Evolutionary conservation across 148 eudicot species (phyloP).

Genomic region (Amaranthus palmeri): DNA sequence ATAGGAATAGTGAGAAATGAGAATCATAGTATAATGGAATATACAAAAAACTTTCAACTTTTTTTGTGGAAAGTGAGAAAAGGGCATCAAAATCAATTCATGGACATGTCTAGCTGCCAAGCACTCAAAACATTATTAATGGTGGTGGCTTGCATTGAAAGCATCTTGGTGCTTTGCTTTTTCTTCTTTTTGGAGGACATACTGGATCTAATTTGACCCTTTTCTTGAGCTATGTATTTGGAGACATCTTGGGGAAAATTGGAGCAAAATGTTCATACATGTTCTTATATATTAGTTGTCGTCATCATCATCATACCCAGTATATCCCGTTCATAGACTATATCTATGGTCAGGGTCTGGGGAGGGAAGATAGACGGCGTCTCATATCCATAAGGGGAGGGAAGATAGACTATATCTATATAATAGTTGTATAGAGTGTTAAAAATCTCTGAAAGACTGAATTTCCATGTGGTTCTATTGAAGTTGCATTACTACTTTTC

Average conservation of each 20-base stretch:
- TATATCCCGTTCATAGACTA: no score
- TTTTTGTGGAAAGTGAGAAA: not conserved
- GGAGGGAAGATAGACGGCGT: no score
- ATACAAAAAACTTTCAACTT: not conserved
- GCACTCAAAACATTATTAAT: not conserved
- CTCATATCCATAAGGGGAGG: no score
- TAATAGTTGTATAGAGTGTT: conserved; percentile 1
- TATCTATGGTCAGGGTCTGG: no score
- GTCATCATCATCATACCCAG: no score
- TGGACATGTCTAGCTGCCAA: conserved; percentile 1
- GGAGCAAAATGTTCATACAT: conserved; percentile 8
- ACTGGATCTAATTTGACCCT: conserved; percentile 2
- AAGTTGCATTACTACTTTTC: no score
- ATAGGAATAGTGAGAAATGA: not conserved
- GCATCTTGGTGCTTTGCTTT: conserved; percentile 1
- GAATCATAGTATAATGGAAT: conserved; percentile 9
- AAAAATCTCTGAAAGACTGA: not conserved
- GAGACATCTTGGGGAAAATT: no score
- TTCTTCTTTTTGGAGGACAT: not conserved
- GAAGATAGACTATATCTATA: no score
- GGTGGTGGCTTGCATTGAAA: not conserved
- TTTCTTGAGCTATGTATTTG: no score
- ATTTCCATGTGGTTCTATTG: no score
- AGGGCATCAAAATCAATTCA: not conserved
- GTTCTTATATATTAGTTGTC: no score